Conservation (phyloP, 208 protist genomes). For the Leishmania major region DNA sequence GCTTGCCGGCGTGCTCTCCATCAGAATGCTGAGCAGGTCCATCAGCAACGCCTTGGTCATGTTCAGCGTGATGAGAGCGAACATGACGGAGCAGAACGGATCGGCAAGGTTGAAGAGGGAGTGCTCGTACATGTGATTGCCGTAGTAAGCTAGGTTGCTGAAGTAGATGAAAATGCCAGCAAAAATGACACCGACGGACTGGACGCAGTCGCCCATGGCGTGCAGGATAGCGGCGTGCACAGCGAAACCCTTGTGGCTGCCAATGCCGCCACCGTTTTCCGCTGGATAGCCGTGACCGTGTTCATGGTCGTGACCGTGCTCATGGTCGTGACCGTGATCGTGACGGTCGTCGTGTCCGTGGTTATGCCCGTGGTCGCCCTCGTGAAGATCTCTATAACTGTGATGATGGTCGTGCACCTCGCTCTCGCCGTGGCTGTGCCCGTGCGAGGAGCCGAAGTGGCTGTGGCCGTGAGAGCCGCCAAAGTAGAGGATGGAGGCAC, state of each 20-base stretch:
- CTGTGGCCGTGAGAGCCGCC: slow-evolving; percentile 83
- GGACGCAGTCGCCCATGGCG: slow-evolving; percentile 90
- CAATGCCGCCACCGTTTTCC: slow-evolving; percentile 7
- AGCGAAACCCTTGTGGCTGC: slow-evolving; percentile 44
- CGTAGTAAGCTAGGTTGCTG: slow-evolving; percentile 50
- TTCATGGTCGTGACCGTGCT: slow-evolving; percentile 34
- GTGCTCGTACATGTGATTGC: slow-evolving; percentile 44
- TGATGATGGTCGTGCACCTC: slow-evolving; percentile 8
- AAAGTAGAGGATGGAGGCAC: slow-evolving; percentile 83
- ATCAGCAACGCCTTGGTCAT: slow-evolving; percentile 75
- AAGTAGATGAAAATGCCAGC: slow-evolving; percentile 84
- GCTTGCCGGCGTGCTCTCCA: slow-evolving; percentile 84
- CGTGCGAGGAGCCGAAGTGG: slow-evolving; percentile 60
- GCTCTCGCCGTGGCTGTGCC: slow-evolving; percentile 46
- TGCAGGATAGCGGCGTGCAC: slow-evolving; percentile 89
- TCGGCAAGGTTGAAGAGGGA: slow-evolving; percentile 89
- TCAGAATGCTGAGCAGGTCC: slow-evolving; percentile 86
- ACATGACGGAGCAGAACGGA: slow-evolving; percentile 85
- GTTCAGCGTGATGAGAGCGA: slow-evolving; percentile 87
- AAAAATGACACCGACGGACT: slow-evolving; percentile 88
- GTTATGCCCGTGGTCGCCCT: slow-evolving; percentile 42
- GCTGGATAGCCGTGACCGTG: slow-evolving; percentile 34
- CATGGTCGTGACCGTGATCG: slow-evolving; percentile 46
- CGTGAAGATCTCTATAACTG: slow-evolving; percentile 44
- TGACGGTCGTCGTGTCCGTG: slow-evolving; percentile 21